phyloP scores from a whole-genome alignment of 345 rosid species.

The Atalantia buxifolia region DNA sequence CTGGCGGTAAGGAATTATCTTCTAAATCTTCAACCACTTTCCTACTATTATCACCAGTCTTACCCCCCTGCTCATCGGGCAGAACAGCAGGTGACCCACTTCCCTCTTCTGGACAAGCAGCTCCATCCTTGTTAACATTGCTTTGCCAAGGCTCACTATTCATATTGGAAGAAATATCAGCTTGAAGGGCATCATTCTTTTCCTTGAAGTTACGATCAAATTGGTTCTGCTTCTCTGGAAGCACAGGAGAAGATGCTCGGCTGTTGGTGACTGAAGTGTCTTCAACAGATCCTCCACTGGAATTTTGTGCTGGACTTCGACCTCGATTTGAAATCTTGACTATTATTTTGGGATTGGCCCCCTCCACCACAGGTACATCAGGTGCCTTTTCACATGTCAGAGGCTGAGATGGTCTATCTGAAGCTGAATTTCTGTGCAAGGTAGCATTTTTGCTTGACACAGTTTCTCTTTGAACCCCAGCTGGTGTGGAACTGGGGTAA shows the following conservation, averaged over 20 bases:
- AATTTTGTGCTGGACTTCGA: conserved; percentile 68
- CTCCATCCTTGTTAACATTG: conserved; percentile 56
- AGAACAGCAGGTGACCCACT: conserved; percentile 44
- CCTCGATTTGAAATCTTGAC: conserved; percentile 75
- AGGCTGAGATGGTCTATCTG: conserved; percentile 60
- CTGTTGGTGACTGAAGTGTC: conserved; percentile 51
- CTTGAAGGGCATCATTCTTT: conserved; percentile 37
- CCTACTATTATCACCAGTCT: conserved; percentile 35
- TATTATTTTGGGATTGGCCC: conserved; percentile 57
- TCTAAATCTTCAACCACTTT: conserved; percentile 43
- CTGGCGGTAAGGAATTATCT: conserved; percentile 37
- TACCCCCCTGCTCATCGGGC: conserved; percentile 42
- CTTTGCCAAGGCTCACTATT: conserved; percentile 62
- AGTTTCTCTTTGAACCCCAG: conserved; percentile 46
- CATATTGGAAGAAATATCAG: conserved; percentile 34
- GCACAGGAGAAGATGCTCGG: conserved; percentile 58
- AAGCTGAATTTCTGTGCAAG: conserved; percentile 39
- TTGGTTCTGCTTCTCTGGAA: conserved; percentile 58
- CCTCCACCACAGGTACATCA: conserved; percentile 53
- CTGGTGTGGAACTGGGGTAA: conserved; percentile 31
- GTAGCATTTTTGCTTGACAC: conserved; percentile 48
- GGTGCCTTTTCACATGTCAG: conserved; percentile 45
- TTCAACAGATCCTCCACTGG: conserved; percentile 67
- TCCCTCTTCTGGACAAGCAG: conserved; percentile 44
- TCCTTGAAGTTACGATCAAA: conserved; percentile 38